Evolutionary conservation across 2,329 filamentous ascomycete species (phyloP).

Genomic region (Cordyceps cicadae): DNA sequence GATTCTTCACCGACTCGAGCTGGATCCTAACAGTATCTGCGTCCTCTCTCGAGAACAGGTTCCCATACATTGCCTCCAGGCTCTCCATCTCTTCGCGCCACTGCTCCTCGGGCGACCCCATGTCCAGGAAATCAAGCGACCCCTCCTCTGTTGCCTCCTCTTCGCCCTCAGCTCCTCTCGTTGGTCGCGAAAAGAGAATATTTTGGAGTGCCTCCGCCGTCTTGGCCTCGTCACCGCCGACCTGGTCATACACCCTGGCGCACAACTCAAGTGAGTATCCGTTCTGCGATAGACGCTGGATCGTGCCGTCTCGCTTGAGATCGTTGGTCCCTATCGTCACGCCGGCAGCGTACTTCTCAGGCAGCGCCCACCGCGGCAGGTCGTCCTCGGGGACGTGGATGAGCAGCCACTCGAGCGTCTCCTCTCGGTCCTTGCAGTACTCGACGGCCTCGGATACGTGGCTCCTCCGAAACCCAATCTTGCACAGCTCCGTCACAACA

Average conservation of each 20-base stretch:
- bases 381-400: conserved; percentile 97
- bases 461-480: conserved; percentile 78
- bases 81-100: conserved; percentile 85
- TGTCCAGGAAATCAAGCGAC: conserved; percentile 36
- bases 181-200: conserved; percentile 22
- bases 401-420: conserved; percentile 89
- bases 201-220: conserved; percentile 75
- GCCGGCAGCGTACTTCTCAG: conserved; percentile 84
- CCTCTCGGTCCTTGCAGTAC: conserved; percentile 84
- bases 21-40: conserved; percentile 61
- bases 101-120: conserved; percentile 47
- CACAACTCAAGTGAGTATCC: conserved; percentile 85
- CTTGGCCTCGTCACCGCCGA: conserved; percentile 61
- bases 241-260: conserved; percentile 64
- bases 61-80: conserved; percentile 77
- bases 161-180: conserved; percentile 24
- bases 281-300: conserved; percentile 71
- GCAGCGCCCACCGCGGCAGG: conserved; percentile 83
- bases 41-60: conserved; percentile 56
- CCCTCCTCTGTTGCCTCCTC: conserved; percentile 15
- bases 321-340: conserved; percentile 79
- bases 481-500: conserved; percentile 64
- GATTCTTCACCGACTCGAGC: conserved; percentile 49
- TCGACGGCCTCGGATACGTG: conserved; percentile 83
- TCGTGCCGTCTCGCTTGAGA: conserved; percentile 68